A percentile compares a stretch with the other conserved stretches of the same genome.
Evolutionary conservation across 139 green algal species (phyloP).

Genomic region (Micromonas commoda): DNA sequence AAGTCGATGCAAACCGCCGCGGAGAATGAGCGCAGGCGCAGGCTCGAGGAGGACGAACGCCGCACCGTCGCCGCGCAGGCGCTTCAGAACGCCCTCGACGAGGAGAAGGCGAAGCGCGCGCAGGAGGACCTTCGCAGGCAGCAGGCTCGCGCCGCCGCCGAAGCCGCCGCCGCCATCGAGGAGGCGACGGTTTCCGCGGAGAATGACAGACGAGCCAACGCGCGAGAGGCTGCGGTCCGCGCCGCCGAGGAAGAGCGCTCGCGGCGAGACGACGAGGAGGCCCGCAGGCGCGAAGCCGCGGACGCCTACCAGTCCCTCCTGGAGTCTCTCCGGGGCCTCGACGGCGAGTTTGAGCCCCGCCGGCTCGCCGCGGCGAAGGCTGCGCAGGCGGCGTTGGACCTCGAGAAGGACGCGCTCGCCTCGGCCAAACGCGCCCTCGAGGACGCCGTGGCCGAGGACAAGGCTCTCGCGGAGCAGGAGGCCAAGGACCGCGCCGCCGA

Average conservation of each 20-base stretch:
- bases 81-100: too few relatives aligned
- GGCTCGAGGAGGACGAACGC: neutral
- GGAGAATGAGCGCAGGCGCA: neutral
- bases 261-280: neutral
- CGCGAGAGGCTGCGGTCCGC: neutral
- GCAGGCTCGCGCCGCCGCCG: neutral
- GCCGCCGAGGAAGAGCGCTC: neutral
- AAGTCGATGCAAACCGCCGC: neutral
- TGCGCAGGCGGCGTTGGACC: neutral
- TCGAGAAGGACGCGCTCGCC: neutral
- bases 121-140: neutral
- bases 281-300: neutral
- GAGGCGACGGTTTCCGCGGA: neutral
- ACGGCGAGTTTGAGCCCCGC: neutral
- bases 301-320: neutral
- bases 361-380: neutral
- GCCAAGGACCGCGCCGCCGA: neutral
- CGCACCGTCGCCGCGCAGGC: neutral
- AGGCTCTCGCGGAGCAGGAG: neutral
- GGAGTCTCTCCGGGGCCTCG: neutral
- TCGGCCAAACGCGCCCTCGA: neutral
- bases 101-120: too few relatives aligned
- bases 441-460: neutral
- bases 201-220: neutral
- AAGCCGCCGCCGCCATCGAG: neutral